A percentile compares a stretch with the other conserved stretches of the same genome.
Evolutionary conservation across 108 stramenopile species (phyloP).

Genomic region (Nitzschia inconspicua): DNA sequence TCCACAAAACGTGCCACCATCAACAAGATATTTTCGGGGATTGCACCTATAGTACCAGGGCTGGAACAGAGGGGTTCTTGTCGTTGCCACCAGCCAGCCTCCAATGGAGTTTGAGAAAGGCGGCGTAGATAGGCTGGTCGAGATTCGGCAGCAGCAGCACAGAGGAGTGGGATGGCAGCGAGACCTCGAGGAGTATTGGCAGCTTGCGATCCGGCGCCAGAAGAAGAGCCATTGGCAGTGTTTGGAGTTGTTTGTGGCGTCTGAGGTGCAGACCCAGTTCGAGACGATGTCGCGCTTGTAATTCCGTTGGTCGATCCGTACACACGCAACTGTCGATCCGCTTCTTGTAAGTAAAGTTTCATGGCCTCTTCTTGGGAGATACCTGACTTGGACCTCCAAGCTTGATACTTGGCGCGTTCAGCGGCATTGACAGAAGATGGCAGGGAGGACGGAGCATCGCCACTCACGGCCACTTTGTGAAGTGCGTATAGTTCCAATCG

Average conservation of each 20-base stretch:
- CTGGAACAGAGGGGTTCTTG: slow-evolving; percentile 76
- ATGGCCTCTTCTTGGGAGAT: slow-evolving; percentile 61
- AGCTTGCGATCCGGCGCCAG: background rate
- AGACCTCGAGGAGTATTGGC: slow-evolving; percentile 60
- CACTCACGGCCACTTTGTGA: slow-evolving; percentile 81
- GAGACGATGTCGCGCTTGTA: slow-evolving; percentile 1
- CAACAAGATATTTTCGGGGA: slow-evolving; percentile 62
- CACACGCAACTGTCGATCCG: slow-evolving; percentile 74
- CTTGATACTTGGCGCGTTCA: slow-evolving; percentile 77
- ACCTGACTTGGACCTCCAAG: slow-evolving; percentile 72
- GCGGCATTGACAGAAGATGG: slow-evolving; percentile 34
- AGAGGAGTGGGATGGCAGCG: slow-evolving; percentile 76
- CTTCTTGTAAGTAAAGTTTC: slow-evolving; percentile 69
- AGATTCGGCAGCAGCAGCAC: slow-evolving; percentile 81
- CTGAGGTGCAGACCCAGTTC: background rate
- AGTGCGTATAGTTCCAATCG: slow-evolving; percentile 87
- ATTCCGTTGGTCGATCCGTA: slow-evolving; percentile 45
- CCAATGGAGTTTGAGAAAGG: slow-evolving; percentile 40
- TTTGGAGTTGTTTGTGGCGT: background rate
- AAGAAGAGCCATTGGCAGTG: background rate
- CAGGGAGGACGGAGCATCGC: slow-evolving; percentile 64
- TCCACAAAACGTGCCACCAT: slow-evolving; percentile 55
- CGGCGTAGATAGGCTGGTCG: slow-evolving; percentile 71
- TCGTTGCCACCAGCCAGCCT: slow-evolving; percentile 78
- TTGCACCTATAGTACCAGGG: slow-evolving; percentile 38